Conservation (phyloP, 1,139 yeast species). For the Debaryomycetaceae sp. region DNA sequence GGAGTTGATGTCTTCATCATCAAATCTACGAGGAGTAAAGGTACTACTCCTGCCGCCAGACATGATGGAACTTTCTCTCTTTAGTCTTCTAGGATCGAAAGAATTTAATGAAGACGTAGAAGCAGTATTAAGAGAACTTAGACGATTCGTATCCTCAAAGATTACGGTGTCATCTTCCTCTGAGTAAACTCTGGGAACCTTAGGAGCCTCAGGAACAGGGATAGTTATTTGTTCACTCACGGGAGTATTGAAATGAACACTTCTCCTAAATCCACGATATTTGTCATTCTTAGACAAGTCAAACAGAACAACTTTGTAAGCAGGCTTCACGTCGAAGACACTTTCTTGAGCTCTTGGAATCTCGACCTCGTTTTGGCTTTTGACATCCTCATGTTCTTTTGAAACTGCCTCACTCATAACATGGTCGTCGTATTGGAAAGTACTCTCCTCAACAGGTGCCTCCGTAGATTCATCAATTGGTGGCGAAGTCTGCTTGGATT, state of each 20-base stretch:
- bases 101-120: constrained; percentile 3
- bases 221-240: constrained; percentile 24
- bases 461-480: background rate
- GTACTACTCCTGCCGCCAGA: background rate
- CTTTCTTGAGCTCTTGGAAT: background rate
- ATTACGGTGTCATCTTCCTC: constrained; percentile 6
- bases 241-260: constrained; percentile 20
- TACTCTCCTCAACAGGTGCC: background rate
- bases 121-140: constrained; percentile 4
- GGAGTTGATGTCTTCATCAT: constrained; percentile 9
- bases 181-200: constrained; percentile 8
- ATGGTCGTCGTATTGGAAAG: background rate
- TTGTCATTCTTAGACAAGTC: constrained; percentile 31
- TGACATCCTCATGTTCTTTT: background rate
- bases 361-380: background rate
- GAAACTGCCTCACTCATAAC: background rate
- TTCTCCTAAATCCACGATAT: constrained; percentile 46
- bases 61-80: background rate
- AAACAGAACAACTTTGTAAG: constrained; percentile 13
- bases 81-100: constrained; percentile 15
- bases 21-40: constrained; percentile 20
- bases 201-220: constrained; percentile 19
- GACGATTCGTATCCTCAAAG: constrained; percentile 1
- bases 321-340: background rate
- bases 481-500: background rate